Conservation (phyloP, 768 basidiomycete species). For the Bullera alba region DNA sequence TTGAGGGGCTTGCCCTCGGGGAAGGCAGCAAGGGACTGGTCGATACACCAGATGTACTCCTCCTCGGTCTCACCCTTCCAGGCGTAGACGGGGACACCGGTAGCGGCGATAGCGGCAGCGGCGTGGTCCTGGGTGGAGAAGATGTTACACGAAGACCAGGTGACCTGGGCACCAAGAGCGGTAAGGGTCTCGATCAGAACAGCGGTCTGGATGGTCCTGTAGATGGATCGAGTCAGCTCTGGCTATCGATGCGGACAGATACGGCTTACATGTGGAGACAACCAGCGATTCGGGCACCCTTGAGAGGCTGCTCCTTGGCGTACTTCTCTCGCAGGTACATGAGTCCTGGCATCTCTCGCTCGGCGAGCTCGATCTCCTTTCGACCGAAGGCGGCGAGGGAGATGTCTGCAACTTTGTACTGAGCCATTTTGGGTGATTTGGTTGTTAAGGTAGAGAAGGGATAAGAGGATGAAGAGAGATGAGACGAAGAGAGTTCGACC, state of each 20-base stretch:
- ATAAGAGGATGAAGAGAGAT: neutral
- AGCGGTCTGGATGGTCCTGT: constrained; percentile 97
- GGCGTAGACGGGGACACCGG: constrained; percentile 95
- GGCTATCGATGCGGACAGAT: neutral
- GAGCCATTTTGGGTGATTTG: constrained; percentile 9
- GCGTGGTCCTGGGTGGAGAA: constrained; percentile 99
- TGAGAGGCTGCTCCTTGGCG: constrained; percentile 71
- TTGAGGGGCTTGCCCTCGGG: constrained; percentile 73
- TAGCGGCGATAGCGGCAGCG: constrained; percentile 94
- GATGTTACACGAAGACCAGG: constrained; percentile 99
- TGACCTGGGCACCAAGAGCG: constrained; percentile 89
- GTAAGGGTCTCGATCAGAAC: constrained; percentile 97
- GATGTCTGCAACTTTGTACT: constrained; percentile 85
- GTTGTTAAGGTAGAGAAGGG: neutral
- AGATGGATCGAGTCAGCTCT: constrained; percentile 8
- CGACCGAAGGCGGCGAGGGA: constrained; percentile 97
- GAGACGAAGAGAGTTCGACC: neutral
- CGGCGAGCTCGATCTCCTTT: constrained; percentile 98
- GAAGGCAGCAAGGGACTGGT: constrained; percentile 89
- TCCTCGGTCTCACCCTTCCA: constrained; percentile 99
- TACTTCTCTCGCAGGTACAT: constrained; percentile 90
- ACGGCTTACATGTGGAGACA: constrained; percentile 87
- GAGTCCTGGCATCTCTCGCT: constrained; percentile 64
- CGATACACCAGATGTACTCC: constrained; percentile 96
- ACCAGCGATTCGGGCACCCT: constrained; percentile 91